These are phyloP conservation scores for Sporothrix mexicana DNA, from an alignment of 2,329 filamentous ascomycete species.

Conservation along the genomic window DNA sequence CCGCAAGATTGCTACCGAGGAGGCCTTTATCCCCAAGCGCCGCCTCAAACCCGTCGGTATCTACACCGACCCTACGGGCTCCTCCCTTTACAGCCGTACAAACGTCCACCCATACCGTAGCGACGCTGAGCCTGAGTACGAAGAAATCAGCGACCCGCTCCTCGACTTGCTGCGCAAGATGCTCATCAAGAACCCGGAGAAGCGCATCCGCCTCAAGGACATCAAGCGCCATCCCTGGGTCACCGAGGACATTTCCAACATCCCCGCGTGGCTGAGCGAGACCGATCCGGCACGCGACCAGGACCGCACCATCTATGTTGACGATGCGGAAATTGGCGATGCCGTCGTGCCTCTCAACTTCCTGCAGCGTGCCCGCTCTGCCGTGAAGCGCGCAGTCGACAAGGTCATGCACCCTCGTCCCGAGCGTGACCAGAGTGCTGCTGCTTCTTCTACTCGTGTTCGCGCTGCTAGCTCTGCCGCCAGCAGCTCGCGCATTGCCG, in stretches of 20 bases:
- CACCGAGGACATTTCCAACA: constrained; percentile 74
- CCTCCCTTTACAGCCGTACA: constrained; percentile 61
- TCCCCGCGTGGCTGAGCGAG: constrained; percentile 85
- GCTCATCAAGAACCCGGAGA: constrained; percentile 85
- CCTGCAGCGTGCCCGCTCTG: constrained; percentile 81
- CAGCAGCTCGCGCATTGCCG: constrained; percentile 58
- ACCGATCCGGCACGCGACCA: constrained; percentile 82
- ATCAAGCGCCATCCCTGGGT: constrained; percentile 97
- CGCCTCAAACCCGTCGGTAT: constrained; percentile 78
- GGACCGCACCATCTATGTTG: constrained; percentile 88
- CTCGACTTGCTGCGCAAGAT: constrained; percentile 79
- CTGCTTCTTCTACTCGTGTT: constrained; percentile 49
- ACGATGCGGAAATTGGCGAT: constrained; percentile 84
- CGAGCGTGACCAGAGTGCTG: constrained; percentile 61
- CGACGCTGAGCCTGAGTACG: constrained; percentile 80
- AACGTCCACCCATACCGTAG: constrained; percentile 73
- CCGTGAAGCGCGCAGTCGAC: constrained; percentile 69
- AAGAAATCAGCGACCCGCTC: constrained; percentile 80
- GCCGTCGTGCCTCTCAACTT: constrained; percentile 91
- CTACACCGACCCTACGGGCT: constrained; percentile 60
- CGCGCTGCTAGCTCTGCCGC: constrained; percentile 67
- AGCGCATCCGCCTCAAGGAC: constrained; percentile 86
- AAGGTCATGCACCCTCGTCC: constrained; percentile 67
- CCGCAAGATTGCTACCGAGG: constrained; percentile 85
- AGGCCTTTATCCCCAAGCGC: constrained; percentile 84